Evolutionary conservation across 116 monocot genomes (phyloP).

Genomic region (Dioscorea cayenensis): DNA sequence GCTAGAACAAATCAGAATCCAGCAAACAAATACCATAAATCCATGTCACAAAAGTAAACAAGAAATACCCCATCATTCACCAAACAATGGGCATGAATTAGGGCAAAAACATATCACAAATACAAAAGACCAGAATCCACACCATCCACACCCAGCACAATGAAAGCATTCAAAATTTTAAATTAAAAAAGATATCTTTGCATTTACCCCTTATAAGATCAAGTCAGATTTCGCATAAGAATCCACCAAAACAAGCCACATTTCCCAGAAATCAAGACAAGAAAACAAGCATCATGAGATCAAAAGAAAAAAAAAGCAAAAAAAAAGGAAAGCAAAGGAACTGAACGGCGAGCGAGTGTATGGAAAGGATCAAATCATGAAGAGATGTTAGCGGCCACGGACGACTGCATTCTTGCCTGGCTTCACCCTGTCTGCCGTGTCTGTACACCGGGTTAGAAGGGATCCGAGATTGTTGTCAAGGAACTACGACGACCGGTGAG

Average conservation of each 20-base stretch:
- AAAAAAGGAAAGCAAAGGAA: background rate
- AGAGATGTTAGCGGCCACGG: background rate
- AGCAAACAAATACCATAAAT: no score
- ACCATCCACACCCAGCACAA: background rate
- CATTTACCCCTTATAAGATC: background rate
- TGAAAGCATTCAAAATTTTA: background rate
- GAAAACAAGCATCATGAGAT: background rate
- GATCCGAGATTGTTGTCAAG: background rate
- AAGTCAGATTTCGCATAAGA: background rate
- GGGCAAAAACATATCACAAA: background rate
- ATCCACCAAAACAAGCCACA: background rate
- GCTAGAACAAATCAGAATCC: no score
- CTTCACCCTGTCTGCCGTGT: constrained; percentile 7
- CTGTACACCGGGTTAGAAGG: constrained; percentile 6
- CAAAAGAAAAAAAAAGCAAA: background rate
- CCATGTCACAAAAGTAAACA: background rate
- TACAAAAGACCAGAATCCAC: background rate
- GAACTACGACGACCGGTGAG: background rate
- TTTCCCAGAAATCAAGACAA: background rate
- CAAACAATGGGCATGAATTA: background rate
- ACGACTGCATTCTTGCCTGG: constrained; percentile 7
- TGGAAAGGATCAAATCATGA: background rate
- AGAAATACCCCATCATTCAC: background rate
- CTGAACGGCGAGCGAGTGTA: background rate
- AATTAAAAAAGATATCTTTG: background rate